Base-by-base conservation (phyloP, 371 early-diverging fungal genomes). In the Apophysomyces variabilis region DNA sequence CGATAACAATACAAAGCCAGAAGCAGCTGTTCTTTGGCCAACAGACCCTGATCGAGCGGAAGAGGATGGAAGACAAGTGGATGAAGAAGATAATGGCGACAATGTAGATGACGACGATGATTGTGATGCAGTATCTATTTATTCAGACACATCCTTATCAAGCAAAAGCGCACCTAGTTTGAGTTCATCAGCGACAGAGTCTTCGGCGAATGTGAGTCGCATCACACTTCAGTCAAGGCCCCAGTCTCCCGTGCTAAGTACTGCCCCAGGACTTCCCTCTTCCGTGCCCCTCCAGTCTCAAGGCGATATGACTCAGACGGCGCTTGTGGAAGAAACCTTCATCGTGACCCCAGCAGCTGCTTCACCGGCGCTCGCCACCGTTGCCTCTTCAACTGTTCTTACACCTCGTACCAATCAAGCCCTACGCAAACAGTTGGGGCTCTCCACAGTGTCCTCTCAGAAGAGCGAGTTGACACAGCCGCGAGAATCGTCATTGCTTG, bases 341-440 rank as follows among this genome's bases (percentile, higher is more conserved):
- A 39, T 58, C 4, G 9, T 50, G 1, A 38, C 39, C 11, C 18
- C 16, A 8, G 46, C 56, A 3, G 45, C 56, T 50, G n/a, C 54
- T 38, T 78, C 78, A 0, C 77, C 78, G 11, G 70, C 83, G 26
- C 66, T 82, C 46, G 72, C 76, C 12, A 79, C 83, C 7, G 57
- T 78, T 5, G 81, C 81, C 0, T 81, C 81, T 32, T 81, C 81
- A 9, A 66, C 73, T 9, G 16, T 81, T 35, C 44, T 76, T 0
- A 74, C 81, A 4, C 78, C 76, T 32, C 69, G 72, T n/a, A 74
- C 72, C 16, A 71, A 58, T 37, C 37, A 60, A 3, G 57, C 69
- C 12, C 36, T 65, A 11, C 76, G 67, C 0, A 61, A 65, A 12
- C 68, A 71, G 11, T 64, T 76, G 50, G 69, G 71, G 5, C 38